Percentiles rank a stretch among this genome's conserved stretches.
Evolutionary conservation across 106 monocot species (phyloP).

Genomic region (Triglochin maritima): DNA sequence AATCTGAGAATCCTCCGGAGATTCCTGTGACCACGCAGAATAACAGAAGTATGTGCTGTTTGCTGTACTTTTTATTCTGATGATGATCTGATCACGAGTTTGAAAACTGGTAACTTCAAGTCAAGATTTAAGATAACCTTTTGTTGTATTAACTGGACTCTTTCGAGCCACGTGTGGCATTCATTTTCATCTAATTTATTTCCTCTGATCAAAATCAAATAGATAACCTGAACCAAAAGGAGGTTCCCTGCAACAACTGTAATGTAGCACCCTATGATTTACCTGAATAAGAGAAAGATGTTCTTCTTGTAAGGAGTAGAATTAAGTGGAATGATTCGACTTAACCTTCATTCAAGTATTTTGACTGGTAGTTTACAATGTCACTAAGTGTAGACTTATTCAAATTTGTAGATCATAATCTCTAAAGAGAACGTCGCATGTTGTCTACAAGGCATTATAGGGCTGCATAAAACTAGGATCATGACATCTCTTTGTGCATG

Average conservation of each 20-base stretch:
- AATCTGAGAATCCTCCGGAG: slow-evolving; percentile 35
- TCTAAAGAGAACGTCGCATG: not conserved
- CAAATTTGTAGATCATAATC: not conserved
- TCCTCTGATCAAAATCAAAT: not conserved
- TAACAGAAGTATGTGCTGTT: slow-evolving; percentile 23
- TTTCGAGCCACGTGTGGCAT: not conserved
- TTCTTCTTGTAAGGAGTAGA: too few relatives aligned
- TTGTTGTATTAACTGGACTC: not conserved
- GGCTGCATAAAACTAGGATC: not conserved
- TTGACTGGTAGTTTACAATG: too few relatives aligned
- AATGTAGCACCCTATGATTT: not conserved
- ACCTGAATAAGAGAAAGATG: too few relatives aligned
- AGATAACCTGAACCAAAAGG: not conserved
- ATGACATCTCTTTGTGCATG: not conserved
- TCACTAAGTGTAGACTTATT: not conserved
- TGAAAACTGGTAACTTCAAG: not conserved
- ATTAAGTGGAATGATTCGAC: too few relatives aligned
- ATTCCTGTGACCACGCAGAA: slow-evolving; percentile 5
- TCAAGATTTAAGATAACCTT: not conserved
- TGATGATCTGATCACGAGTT: not conserved
- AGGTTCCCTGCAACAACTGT: not conserved
- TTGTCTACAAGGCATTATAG: not conserved
- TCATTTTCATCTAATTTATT: not conserved
- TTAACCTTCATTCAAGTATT: too few relatives aligned
- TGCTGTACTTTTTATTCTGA: not conserved